Percentiles rank a stretch among this genome's conserved stretches.
phyloP scores from a whole-genome alignment of 2,329 filamentous ascomycete genomes.

The Fusarium veterinarium region DNA sequence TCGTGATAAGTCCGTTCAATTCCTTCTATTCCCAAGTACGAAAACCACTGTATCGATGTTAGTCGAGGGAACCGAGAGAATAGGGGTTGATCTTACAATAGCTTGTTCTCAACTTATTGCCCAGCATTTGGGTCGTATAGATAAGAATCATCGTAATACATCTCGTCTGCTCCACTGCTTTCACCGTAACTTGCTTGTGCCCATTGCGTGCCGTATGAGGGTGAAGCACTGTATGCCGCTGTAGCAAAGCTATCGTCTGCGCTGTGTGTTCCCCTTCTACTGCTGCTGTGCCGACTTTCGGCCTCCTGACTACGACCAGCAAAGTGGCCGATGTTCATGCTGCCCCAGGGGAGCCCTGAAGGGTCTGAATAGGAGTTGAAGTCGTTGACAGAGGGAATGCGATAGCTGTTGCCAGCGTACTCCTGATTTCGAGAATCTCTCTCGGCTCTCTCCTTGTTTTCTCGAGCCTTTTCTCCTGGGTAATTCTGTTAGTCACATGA shows the following conservation, averaged over 20 bases:
- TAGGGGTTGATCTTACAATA: conserved; percentile 18
- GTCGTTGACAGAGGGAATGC: conserved; percentile 68
- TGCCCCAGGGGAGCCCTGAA: conserved; percentile 79
- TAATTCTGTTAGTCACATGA: background rate
- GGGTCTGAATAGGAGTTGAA: conserved; percentile 62
- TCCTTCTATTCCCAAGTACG: conserved; percentile 6
- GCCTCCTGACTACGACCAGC: conserved; percentile 63
- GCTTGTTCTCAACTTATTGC: conserved; percentile 21
- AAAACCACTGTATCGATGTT: conserved; percentile 11
- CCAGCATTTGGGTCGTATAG: conserved; percentile 43
- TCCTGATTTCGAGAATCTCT: conserved; percentile 72
- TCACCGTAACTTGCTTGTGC: conserved; percentile 49
- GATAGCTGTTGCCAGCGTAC: conserved; percentile 73
- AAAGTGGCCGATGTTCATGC: conserved; percentile 69
- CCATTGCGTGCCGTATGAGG: conserved; percentile 41
- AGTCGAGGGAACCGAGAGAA: background rate
- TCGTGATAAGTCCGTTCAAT: conserved; percentile 25
- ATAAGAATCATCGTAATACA: conserved; percentile 48
- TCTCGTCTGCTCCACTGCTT: conserved; percentile 50
- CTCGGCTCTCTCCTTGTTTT: conserved; percentile 73
- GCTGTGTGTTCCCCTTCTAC: conserved; percentile 52
- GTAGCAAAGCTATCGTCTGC: conserved; percentile 50
- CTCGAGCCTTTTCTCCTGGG: conserved; percentile 75
- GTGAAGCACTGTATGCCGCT: conserved; percentile 43
- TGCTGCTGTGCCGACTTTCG: conserved; percentile 57